Conservation (phyloP, 73 alveolate species). For the Symbiodinium natans region DNA sequence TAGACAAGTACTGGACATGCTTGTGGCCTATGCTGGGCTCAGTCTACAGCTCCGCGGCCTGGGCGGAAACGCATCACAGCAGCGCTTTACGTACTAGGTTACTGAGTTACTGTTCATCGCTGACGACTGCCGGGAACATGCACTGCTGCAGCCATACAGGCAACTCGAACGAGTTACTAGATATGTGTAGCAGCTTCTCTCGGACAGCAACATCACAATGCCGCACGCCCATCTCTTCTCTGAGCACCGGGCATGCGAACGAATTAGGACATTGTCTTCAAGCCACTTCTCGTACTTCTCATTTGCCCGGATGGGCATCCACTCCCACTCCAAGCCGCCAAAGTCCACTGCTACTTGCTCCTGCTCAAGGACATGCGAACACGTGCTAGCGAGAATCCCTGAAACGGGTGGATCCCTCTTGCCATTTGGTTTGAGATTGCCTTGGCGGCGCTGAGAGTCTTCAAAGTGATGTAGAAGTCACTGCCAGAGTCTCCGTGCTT, state of each 20-base stretch:
- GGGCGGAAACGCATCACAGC: background rate
- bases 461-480: conserved; percentile 61
- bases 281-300: conserved; percentile 59
- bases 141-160: no score
- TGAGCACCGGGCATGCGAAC: conserved; percentile 28
- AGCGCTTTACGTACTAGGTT: background rate
- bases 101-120: no score
- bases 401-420: background rate
- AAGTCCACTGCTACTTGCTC: conserved; percentile 53
- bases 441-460: conserved; percentile 68
- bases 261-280: conserved; percentile 50
- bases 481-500: conserved; percentile 6
- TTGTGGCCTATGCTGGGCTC: background rate
- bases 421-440: background rate
- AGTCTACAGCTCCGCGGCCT: conserved; percentile 4
- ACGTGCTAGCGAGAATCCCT: background rate
- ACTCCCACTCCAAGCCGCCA: conserved; percentile 66
- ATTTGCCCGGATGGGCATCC: conserved; percentile 80
- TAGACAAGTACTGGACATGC: background rate
- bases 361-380: background rate
- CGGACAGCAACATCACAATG: no score
- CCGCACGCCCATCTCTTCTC: background rate
- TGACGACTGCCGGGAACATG: no score
- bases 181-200: no score
- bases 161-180: no score